Evolutionary conservation across 75 land plant species (phyloP).

Genomic region (Gnetum montanum): DNA sequence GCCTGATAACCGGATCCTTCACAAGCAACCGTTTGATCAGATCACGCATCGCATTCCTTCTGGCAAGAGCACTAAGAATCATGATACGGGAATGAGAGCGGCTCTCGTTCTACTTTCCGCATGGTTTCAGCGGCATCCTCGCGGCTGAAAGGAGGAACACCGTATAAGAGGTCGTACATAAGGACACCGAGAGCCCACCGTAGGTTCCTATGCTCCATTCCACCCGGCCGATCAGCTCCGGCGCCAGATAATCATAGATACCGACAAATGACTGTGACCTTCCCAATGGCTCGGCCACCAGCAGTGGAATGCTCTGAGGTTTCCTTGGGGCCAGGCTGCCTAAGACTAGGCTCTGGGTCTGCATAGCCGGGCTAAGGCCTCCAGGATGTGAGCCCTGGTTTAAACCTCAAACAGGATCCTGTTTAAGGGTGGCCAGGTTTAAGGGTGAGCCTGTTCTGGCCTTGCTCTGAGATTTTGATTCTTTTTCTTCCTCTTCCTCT

Average conservation of each 20-base stretch:
- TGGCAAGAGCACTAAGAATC: slow-evolving; percentile 4
- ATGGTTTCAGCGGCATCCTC: slow-evolving; percentile 49
- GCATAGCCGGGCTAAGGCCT: too few species aligned
- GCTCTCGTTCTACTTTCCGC: slow-evolving; percentile 46
- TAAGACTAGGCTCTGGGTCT: too few species aligned
- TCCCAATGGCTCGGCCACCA: slow-evolving; percentile 76
- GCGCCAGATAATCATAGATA: slow-evolving; percentile 72
- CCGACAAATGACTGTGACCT: slow-evolving; percentile 69
- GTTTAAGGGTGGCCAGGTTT: too few species aligned
- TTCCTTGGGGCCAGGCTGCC: too few species aligned
- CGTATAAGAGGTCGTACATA: slow-evolving; percentile 56
- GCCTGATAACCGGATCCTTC: slow-evolving; percentile 45
- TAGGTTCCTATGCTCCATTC: slow-evolving; percentile 59
- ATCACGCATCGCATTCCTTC: slow-evolving; percentile 40
- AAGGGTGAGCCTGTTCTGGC: too few species aligned
- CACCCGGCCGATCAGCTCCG: too few species aligned
- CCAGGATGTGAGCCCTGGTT: too few species aligned
- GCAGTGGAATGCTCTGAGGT: too few species aligned
- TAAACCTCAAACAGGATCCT: too few species aligned
- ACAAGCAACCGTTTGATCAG: slow-evolving; percentile 41
- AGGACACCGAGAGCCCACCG: slow-evolving; percentile 81
- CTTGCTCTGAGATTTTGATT: too few species aligned
- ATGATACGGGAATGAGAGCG: slow-evolving; percentile 33
- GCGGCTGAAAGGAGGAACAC: slow-evolving; percentile 71
- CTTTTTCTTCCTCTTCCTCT: too few species aligned